phyloP scores from a whole-genome alignment of 805 yeast species.

The Kuraishia capsulata region DNA sequence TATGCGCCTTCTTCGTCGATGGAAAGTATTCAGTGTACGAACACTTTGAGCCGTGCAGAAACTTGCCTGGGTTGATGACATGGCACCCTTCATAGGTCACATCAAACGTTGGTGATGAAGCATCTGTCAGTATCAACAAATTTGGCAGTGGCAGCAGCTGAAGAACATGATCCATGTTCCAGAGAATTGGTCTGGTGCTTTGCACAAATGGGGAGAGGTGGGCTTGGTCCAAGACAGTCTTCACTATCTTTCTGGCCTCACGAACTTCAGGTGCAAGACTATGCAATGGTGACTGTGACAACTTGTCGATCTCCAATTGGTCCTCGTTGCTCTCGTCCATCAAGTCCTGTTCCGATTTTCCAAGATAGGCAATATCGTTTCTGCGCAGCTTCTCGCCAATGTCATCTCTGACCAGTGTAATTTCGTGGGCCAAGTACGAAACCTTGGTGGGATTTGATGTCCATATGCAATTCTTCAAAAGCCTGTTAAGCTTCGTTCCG shows the following conservation, averaged over 20 bases:
- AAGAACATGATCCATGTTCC: slow-evolving; percentile 64
- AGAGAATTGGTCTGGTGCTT: slow-evolving; percentile 50
- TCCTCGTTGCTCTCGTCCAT: slow-evolving; percentile 17
- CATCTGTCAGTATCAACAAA: slow-evolving; percentile 53
- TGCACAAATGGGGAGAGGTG: slow-evolving; percentile 73
- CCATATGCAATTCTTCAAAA: slow-evolving; percentile 43
- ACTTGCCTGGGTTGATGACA: slow-evolving; percentile 62
- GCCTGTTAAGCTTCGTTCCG: slow-evolving; percentile 54
- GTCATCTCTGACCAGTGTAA: slow-evolving; percentile 68
- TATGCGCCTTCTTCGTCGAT: slow-evolving; percentile 38
- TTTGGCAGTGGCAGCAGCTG: slow-evolving; percentile 76
- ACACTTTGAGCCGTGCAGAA: slow-evolving; percentile 36
- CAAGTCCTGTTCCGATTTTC: slow-evolving; percentile 13
- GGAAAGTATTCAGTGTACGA: slow-evolving; percentile 73
- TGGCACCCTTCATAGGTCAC: slow-evolving; percentile 77
- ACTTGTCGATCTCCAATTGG: slow-evolving; percentile 13
- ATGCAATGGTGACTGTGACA: slow-evolving; percentile 7
- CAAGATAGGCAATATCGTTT: slow-evolving; percentile 51
- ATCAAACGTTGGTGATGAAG: slow-evolving; percentile 62
- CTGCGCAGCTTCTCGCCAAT: slow-evolving; percentile 61
- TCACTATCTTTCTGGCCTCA: slow-evolving; percentile 63
- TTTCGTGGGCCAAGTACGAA: slow-evolving; percentile 76
- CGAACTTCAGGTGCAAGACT: slow-evolving; percentile 31
- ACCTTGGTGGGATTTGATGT: slow-evolving; percentile 75
- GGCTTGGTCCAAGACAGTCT: slow-evolving; percentile 82